A percentile compares a stretch with the other conserved stretches of the same genome.
These are phyloP conservation scores for Pythium folliculosum DNA, from an alignment of 352 stramenopile species.

Conservation along the genomic window DNA sequence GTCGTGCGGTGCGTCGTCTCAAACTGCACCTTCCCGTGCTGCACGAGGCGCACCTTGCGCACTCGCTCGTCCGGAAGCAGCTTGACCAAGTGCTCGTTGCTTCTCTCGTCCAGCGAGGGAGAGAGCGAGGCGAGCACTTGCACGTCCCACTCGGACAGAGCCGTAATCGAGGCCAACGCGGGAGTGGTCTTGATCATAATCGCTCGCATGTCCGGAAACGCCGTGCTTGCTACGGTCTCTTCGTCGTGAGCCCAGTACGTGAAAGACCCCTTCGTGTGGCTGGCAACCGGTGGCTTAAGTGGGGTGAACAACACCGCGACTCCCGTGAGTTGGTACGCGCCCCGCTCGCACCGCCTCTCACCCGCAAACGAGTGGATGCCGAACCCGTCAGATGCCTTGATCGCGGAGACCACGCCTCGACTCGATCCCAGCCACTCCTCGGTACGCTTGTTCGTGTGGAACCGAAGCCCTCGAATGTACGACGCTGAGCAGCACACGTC, in stretches of 20 bases:
- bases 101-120: not conserved
- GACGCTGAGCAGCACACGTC: not conserved
- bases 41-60: not conserved
- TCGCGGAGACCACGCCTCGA: not conserved
- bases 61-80: not conserved
- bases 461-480: not conserved
- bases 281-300: not conserved
- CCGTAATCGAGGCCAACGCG: not conserved
- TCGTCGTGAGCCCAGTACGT: not conserved
- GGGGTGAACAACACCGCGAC: not conserved
- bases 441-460: slow-evolving; percentile 6
- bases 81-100: not conserved
- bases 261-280: not conserved
- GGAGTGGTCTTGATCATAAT: not conserved
- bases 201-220: not conserved
- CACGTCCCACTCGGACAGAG: not conserved
- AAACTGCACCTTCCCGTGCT: not conserved
- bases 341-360: not conserved
- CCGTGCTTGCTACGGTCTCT: not conserved
- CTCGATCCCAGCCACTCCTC: not conserved
- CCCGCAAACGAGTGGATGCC: slow-evolving; percentile 1
- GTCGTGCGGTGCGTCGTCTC: not conserved
- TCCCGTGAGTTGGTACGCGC: too few relatives aligned
- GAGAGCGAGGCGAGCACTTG: not conserved
- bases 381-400: slow-evolving; percentile 1